Evolutionary conservation across 78 protist genomes (phyloP), one percentile per base, ranked within the genome.

Genomic region (Emiliania huxleyi): DNA sequence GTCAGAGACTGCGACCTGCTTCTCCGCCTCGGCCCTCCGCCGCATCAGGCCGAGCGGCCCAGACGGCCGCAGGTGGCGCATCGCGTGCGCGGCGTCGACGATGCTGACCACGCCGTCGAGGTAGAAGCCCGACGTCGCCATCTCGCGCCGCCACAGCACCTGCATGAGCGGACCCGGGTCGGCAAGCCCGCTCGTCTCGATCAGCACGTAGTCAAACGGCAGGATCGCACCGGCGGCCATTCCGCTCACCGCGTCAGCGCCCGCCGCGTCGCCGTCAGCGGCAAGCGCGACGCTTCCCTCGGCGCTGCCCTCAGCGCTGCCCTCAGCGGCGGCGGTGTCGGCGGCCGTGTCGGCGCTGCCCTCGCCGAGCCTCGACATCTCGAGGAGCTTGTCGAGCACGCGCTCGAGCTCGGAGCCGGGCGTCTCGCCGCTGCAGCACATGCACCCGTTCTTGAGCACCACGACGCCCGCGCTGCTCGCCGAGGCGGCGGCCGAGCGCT

Each of bases 371-470:
- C 73, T 55, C 37, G 44, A 38, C 56, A 62, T 62, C 62, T 40
- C 84, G 37, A 87, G 91, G 5, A 49, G 26, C 62, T 84, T 37
- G 12, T 87, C 73, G 69, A 96, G 87, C 45, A 96, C 90, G 23
- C 73, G 48, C 88, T 95, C 96, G 35, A 96, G 93, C 37, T 96
- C 96, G 3, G 37, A 12, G 48, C 92, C 75, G 0, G 89, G 89
- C 35, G 89, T 15, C 38, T 81, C 89, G 42, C 94, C 90, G 22
- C 90, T 21, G 92, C 95, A 93, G 90, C 95, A 93, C 37, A 90
- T 87, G 90, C 95, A 93, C 1, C 95, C 95, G 19, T 93, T 93
- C 83, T 88, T 87, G 23, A 93, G n/a, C 38, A 79, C 85, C 11
- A 93, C 35, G 46, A 93, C 90, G 38, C 90, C 93, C n/a, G n/a